These are phyloP conservation scores for Galeopsis tetrahit DNA, from an alignment of 257 asterid genomes.

Conservation along the genomic window DNA sequence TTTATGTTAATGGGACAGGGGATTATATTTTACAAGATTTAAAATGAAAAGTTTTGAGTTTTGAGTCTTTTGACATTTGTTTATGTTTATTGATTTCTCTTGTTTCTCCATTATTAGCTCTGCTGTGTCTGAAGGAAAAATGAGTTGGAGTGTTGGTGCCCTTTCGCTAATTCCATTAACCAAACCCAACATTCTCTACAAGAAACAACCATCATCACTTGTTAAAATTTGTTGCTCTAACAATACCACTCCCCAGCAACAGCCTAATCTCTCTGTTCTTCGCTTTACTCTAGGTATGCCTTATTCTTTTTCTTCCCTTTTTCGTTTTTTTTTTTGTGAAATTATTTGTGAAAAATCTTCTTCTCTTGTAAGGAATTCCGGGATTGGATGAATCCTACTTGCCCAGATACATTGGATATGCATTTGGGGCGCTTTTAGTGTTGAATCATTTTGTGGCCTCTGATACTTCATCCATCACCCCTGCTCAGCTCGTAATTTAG, in stretches of 20 bases:
- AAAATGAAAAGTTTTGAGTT: no score
- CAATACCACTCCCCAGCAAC: slow-evolving; percentile 44
- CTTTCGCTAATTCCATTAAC: slow-evolving; percentile 32
- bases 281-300: slow-evolving; percentile 87
- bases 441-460: slow-evolving; percentile 80
- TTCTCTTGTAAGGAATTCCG: slow-evolving; percentile 63
- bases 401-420: slow-evolving; percentile 92
- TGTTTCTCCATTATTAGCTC: neutral
- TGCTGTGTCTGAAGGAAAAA: neutral
- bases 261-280: slow-evolving; percentile 86
- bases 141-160: slow-evolving; percentile 25
- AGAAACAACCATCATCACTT: slow-evolving; percentile 28
- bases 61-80: neutral
- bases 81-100: neutral
- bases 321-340: neutral
- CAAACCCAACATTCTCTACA: slow-evolving; percentile 33
- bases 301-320: neutral
- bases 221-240: slow-evolving; percentile 44
- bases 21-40: no score
- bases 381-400: slow-evolving; percentile 94
- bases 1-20: no score
- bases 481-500: slow-evolving; percentile 73
- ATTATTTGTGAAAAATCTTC: neutral
- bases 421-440: slow-evolving; percentile 75
- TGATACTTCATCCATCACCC: slow-evolving; percentile 60